Conservation (phyloP, 306 rosid genomes). For the Leucaena leucocephala region DNA sequence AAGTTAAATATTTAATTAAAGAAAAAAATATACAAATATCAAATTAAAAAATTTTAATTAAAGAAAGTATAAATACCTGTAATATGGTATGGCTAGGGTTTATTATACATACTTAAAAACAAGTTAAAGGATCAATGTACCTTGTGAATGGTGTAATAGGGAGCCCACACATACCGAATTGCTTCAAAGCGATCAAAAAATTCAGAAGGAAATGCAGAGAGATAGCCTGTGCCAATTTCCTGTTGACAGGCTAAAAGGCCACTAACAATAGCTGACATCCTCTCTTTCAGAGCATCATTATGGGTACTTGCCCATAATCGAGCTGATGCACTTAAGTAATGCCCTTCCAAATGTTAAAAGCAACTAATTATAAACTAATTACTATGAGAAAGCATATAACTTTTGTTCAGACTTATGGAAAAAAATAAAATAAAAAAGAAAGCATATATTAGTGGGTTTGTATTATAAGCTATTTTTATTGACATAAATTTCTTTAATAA, state of each 20-base stretch:
- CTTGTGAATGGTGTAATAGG: conserved; percentile 83
- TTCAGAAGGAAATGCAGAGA: conserved; percentile 44
- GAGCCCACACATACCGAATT: conserved; percentile 59
- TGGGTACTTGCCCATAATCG: conserved; percentile 69
- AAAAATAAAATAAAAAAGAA: no score
- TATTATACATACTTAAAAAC: no score
- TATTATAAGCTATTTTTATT: no score
- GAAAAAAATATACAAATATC: no score
- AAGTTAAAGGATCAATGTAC: conserved; percentile 18
- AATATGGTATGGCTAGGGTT: not conserved
- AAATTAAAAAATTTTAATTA: no score
- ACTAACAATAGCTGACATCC: conserved; percentile 54
- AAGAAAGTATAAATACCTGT: no score
- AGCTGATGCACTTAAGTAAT: conserved; percentile 73
- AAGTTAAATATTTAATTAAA: no score
- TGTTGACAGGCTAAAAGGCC: conserved; percentile 53
- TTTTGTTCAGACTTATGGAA: no score
- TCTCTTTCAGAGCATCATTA: conserved; percentile 44
- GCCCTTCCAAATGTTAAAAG: conserved; percentile 41
- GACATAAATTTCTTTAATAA: no score
- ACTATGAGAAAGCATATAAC: not conserved
- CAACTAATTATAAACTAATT: not conserved
- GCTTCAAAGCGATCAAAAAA: conserved; percentile 65
- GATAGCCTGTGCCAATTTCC: conserved; percentile 52
- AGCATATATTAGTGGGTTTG: no score